A percentile compares a stretch with the other conserved stretches of the same genome.
phyloP scores from a whole-genome alignment of 2,329 filamentous ascomycete species.

The Ophiognomonia clavigignenti-juglandacearum region DNA sequence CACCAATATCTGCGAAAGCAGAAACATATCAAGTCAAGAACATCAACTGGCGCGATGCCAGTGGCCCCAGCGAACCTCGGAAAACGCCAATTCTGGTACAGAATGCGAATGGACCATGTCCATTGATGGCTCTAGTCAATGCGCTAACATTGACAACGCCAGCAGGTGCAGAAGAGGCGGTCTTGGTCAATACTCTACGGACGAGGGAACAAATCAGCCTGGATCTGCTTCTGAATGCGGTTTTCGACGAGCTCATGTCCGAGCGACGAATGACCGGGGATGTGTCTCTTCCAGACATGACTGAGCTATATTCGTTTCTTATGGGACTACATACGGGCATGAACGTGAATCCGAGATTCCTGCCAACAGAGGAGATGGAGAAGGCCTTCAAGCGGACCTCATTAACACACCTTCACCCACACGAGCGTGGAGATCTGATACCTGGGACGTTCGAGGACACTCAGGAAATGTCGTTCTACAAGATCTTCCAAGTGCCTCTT shows the following conservation, averaged over 20 bases:
- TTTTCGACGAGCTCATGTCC: constrained; percentile 91
- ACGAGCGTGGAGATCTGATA: constrained; percentile 42
- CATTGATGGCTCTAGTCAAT: constrained; percentile 87
- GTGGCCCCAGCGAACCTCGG: constrained; percentile 55
- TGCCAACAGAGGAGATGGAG: constrained; percentile 50
- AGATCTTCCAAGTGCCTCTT: constrained; percentile 80
- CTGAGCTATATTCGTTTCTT: constrained; percentile 82
- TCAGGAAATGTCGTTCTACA: constrained; percentile 83
- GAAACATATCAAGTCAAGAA: constrained; percentile 95
- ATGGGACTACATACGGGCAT: constrained; percentile 90
- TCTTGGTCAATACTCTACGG: constrained; percentile 70
- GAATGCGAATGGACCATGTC: constrained; percentile 92
- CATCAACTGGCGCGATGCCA: constrained; percentile 74
- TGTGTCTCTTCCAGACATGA: constrained; percentile 73
- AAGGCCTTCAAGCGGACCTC: constrained; percentile 46
- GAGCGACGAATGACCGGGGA: constrained; percentile 59
- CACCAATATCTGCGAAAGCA: constrained; percentile 40
- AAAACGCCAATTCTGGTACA: constrained; percentile 87
- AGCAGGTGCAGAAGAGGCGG: constrained; percentile 54
- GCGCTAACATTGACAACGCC: constrained; percentile 81
- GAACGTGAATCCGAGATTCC: constrained; percentile 93
- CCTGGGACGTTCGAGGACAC: constrained; percentile 83
- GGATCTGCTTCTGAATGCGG: constrained; percentile 76
- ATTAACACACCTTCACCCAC: constrained; percentile 46
- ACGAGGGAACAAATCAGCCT: constrained; percentile 85